Base-by-base conservation (phyloP, 1,284 basidiomycete genomes). In the Puccinia triticina region DNA sequence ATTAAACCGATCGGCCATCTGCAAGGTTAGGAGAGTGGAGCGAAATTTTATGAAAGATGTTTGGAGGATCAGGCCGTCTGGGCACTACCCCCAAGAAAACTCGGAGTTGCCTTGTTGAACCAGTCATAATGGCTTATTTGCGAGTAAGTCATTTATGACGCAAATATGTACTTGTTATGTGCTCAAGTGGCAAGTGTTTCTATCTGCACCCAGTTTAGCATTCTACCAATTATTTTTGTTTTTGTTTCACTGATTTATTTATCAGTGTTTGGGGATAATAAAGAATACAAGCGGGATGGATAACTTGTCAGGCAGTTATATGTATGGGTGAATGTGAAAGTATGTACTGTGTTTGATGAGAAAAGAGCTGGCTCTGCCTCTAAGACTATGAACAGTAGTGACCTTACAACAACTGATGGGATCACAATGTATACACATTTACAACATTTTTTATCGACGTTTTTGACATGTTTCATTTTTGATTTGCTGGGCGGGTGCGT, bases 381-480 rank as follows among this genome's bases (percentile, higher is more conserved):
- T 32, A 8, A 37, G 14, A 23, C 18, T 67, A 67, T 67, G 23
- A n/a, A 23, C 37, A 67, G 14, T 37, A 40, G 32, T 23, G 29
- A 40, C 29, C 12, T 66, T n/a, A 67, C 64, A 43, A 43, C 34
- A 67, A 40, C 21, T 43, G 64, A 67, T 67, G 7, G 37, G 37
- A 43, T 67, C 64, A 32, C 40, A 21, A 32, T 73, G 43, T 55
- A 55, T 55, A 53, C 48, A 55, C 29, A 73, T 34, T 55, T 23
- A 53, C 34, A 37, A 32, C 34, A 53, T 73, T 55, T 73, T 55
- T 55, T 34, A 37, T 2, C 23, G 14, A 4, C 8, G 29, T 29
- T 0, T 72, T 48, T 26, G 18, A 18, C 16, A 26, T 23, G n/a
- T 71, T 71, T 48, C 40, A 48, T 40, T 26, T 71, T 48, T n/a